Evolutionary conservation across 2,329 filamentous ascomycete species (phyloP).

Genomic region (Diaporthe sp.): DNA sequence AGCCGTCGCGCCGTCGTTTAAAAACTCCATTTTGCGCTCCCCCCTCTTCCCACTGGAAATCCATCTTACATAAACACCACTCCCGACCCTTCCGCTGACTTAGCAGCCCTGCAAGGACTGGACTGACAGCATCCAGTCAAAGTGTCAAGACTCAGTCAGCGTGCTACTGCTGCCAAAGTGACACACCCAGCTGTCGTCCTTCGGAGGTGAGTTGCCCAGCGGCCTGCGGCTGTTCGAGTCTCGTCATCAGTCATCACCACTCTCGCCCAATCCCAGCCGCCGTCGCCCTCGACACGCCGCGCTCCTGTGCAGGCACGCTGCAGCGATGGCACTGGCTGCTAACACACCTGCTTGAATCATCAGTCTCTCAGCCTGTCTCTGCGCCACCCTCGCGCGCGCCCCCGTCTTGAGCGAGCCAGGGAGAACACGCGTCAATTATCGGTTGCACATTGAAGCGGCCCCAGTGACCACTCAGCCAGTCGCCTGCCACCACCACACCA

Average conservation of each 20-base stretch:
- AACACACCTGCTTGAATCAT: conserved; percentile 23
- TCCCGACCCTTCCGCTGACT: conserved; percentile 33
- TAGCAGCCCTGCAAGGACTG: conserved; percentile 32
- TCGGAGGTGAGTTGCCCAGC: conserved; percentile 32
- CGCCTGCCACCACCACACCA: conserved; percentile 10
- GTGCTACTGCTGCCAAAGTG: too few species aligned
- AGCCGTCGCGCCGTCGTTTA: conserved; percentile 27
- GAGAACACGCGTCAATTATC: conserved; percentile 15
- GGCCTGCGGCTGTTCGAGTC: conserved; percentile 19
- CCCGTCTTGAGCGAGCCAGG: background rate
- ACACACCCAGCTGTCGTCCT: conserved; percentile 24
- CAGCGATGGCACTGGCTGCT: conserved; percentile 12
- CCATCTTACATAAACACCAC: conserved; percentile 37
- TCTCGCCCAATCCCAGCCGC: background rate
- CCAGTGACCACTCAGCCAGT: conserved; percentile 11
- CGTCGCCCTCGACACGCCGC: background rate
- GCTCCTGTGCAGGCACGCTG: background rate
- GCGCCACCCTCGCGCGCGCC: too few species aligned
- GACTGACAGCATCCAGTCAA: conserved; percentile 21
- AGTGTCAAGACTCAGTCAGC: conserved; percentile 13
- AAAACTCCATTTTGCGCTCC: conserved; percentile 22
- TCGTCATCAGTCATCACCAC: conserved; percentile 13
- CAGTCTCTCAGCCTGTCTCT: background rate
- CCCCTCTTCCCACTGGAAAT: conserved; percentile 5
- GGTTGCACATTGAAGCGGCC: conserved; percentile 17